Base-by-base conservation (phyloP, 2,329 filamentous ascomycete species). In the Chlorencoelia australis region DNA sequence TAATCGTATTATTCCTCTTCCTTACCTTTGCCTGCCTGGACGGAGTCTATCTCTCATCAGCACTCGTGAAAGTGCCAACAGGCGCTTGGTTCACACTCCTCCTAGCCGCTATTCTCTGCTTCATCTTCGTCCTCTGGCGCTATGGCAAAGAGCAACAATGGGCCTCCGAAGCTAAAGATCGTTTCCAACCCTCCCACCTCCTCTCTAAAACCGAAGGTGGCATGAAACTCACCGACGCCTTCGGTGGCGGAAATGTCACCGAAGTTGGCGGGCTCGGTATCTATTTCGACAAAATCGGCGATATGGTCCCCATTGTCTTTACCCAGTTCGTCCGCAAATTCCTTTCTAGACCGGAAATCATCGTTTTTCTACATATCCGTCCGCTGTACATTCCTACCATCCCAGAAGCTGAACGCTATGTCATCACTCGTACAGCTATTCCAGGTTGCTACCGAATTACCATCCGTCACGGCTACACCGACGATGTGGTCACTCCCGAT, bases 91-190 rank as follows among this genome's bases (percentile, higher is more conserved):
- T 88, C 52, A 87, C 82, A 0, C 61, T 87, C 2, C 64, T 75
- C 0, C 64, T 88, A 4, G 68, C 80, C 0, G 62, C 65, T 3
- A 60, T 82, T 7, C 67, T 88, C 2, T 70, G 77, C 0, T 62
- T 59, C 28, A 58, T 86, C 28, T 82, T 88, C 51, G 65, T 85
- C 2, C 67, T 87, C 8, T 88, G 82, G 82, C 72, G 82, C 20
- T 88, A 76, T 49, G 82, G 82, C 11, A 87, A 88, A 55, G 80
- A 86, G 52, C 69, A 75, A 42, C 82, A 88, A 53, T 88, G 82
- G 82, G 61, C 60, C 5, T 75, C 81, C 2, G 82, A 88, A 59
- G 67, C 68, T 1, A 64, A 69, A 38, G 79, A 85, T 46, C 66
- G 68, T 4, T 64, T 76, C 37, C 63, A 66, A 28, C 65, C 67